Base-by-base conservation (phyloP, 2,329 filamentous ascomycete genomes). In the Pseudogymnoascus sp. region DNA sequence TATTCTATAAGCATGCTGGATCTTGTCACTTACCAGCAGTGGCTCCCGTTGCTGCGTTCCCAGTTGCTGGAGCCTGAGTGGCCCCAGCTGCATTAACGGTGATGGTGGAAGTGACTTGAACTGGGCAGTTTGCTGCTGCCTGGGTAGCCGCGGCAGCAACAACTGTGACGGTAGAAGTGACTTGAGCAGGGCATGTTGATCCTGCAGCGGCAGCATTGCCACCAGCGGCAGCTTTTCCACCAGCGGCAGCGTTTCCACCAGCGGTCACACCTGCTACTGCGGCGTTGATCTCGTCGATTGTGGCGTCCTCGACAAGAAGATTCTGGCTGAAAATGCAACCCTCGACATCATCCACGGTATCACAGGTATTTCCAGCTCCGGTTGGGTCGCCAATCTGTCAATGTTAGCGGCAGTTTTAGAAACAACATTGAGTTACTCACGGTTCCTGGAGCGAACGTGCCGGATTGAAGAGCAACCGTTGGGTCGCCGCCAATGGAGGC, bases 371-470 rank as follows among this genome's bases (percentile, higher is more conserved):
- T 9, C 80, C 80, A 21, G 70, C 71, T 23, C 67, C 80, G 60
- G 80, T 82, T n/a, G 70, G 67, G 66, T 80, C 80, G 42, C 61
- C 66, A 34, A 71, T 63, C 66, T 72, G 64, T 12, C 36, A 25
- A 40, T 60, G 60, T 70, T 46, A 70, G 69, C 21, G n/a, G 36
- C 9, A 21, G 21, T 63, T 23, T 21, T 62, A n/a, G 25, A 6
- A 37, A 53, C n/a, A 31, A 12, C 42, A 6, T 14, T 18, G 70
- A 65, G 63, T 75, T 73, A 69, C 78, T 75, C 69, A 85, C 76
- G 67, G 80, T 67, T 61, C 86, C 86, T 14, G 86, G 83, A 4
- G 79, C 80, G 70, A 89, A 89, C 4, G 86, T 89, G 62, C 84
- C 85, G 2, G 72, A 70, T 66, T 84, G 76, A 60, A 88, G 82